These are phyloP conservation scores for Pestalotiopsis sp. DNA, from an alignment of 2,329 filamentous ascomycete genomes.

Conservation along the genomic window DNA sequence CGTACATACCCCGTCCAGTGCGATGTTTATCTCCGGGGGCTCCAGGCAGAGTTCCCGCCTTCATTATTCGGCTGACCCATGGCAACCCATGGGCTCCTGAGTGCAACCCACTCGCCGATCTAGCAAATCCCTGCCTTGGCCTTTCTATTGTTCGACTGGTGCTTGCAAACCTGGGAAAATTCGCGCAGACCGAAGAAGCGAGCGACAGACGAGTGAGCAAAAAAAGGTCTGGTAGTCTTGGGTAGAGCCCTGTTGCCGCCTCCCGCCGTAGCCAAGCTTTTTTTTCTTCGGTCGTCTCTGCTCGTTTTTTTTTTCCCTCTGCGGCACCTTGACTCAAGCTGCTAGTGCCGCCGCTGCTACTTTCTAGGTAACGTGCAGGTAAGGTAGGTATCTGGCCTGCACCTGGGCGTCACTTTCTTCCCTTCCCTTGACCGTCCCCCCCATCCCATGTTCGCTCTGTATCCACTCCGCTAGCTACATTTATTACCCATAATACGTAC, in stretches of 20 bases:
- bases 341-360: constrained; percentile 19
- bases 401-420: too few relatives aligned
- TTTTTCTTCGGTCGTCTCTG: constrained; percentile 21
- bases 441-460: constrained; percentile 31
- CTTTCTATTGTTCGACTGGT: constrained; percentile 5
- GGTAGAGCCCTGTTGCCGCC: constrained; percentile 22
- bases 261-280: constrained; percentile 31
- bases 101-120: constrained; percentile 15
- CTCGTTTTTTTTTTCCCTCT: neutral
- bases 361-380: too few relatives aligned
- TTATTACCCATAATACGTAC: neutral
- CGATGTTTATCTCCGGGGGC: neutral
- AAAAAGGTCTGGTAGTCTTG: constrained; percentile 12
- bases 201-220: constrained; percentile 7
- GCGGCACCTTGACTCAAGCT: constrained; percentile 23
- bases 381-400: too few relatives aligned
- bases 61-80: constrained; percentile 13
- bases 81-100: constrained; percentile 7
- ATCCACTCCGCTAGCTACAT: constrained; percentile 14
- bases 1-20: neutral
- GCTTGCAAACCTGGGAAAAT: constrained; percentile 13
- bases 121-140: constrained; percentile 14
- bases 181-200: constrained; percentile 17
- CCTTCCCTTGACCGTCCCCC: constrained; percentile 30
- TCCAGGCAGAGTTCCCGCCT: constrained; percentile 3